Conservation (phyloP, 2,329 filamentous ascomycete genomes). For the Hypomyces perniciosus region DNA sequence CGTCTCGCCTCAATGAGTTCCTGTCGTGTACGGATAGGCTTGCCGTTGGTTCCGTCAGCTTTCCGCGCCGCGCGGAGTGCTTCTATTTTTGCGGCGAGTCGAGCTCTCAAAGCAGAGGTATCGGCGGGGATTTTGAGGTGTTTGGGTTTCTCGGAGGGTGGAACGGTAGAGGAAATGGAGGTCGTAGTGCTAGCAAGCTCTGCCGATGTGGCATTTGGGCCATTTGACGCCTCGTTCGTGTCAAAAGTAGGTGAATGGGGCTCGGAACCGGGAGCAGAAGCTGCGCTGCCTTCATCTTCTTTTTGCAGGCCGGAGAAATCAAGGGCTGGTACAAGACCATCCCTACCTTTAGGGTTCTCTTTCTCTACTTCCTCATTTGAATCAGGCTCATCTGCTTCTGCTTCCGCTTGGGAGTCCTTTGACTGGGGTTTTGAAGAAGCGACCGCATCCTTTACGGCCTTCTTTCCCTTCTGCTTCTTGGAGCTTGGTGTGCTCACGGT, state of each 20-base stretch:
- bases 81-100: conserved; percentile 77
- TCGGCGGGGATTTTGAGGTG: conserved; percentile 63
- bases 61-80: conserved; percentile 80
- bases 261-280: conserved; percentile 48
- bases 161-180: conserved; percentile 61
- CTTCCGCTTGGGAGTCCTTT: conserved; percentile 5
- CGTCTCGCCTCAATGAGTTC: conserved; percentile 87
- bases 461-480: conserved; percentile 23
- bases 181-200: conserved; percentile 56
- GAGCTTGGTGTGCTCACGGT: conserved; percentile 17
- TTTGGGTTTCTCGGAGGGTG: conserved; percentile 56
- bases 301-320: conserved; percentile 26
- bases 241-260: conserved; percentile 52
- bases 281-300: conserved; percentile 39
- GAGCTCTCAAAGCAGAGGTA: conserved; percentile 67
- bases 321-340: conserved; percentile 17
- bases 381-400: conserved; percentile 12
- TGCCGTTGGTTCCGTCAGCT: conserved; percentile 76
- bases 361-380: not conserved
- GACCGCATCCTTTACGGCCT: conserved; percentile 16
- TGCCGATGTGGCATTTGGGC: conserved; percentile 30
- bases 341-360: not conserved
- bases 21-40: conserved; percentile 72
- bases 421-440: conserved; percentile 16
- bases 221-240: conserved; percentile 36